Evolutionary conservation across 768 basidiomycete species (phyloP).

Genomic region (Lentinula guzmanii): DNA sequence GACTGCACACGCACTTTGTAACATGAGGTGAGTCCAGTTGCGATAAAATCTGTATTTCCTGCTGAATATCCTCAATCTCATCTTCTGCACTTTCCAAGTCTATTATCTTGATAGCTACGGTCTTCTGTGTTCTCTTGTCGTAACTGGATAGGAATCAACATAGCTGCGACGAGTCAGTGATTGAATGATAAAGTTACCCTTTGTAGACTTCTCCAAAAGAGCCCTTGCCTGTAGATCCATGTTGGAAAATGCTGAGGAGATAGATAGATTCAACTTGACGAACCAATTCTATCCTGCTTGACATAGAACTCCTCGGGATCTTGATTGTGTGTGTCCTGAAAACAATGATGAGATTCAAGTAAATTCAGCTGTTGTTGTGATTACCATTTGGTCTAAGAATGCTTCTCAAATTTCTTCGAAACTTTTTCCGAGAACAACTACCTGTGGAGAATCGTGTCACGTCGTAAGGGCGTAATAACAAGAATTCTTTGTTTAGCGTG

Average conservation of each 20-base stretch:
- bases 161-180: conserved; percentile 8
- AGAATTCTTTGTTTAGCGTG: neutral
- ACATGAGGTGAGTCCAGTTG: conserved; percentile 95
- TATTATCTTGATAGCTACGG: conserved; percentile 99
- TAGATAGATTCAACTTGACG: conserved; percentile 11
- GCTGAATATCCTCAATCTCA: conserved; percentile 99
- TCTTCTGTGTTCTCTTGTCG: conserved; percentile 92
- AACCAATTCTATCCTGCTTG: conserved; percentile 95
- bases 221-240: conserved; percentile 72
- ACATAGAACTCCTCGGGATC: conserved; percentile 98
- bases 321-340: conserved; percentile 61
- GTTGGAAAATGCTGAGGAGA: neutral
- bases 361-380: neutral
- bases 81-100: conserved; percentile 99
- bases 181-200: conserved; percentile 50
- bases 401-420: neutral
- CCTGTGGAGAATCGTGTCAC: neutral
- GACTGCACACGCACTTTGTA: conserved; percentile 65
- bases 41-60: conserved; percentile 96
- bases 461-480: neutral
- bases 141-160: conserved; percentile 47
- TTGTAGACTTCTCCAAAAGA: conserved; percentile 99
- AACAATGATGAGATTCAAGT: conserved; percentile 20
- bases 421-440: neutral
- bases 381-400: neutral